Evolutionary conservation across 1,139 yeast species (phyloP).

Genomic region (Yamadazyma diddensiae): DNA sequence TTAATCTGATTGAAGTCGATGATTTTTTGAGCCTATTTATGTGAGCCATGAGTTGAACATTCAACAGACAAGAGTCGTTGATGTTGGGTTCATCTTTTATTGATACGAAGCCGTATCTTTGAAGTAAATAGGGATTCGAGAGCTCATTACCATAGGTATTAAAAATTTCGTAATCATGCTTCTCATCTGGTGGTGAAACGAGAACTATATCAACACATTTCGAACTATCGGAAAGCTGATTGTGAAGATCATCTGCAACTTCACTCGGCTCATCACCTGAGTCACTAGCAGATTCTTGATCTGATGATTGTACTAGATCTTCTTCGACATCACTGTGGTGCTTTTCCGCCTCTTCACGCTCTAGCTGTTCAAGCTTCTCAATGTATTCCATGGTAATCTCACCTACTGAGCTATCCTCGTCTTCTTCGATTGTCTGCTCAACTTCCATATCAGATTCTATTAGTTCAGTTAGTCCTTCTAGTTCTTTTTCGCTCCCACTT

Average conservation of each 20-base stretch:
- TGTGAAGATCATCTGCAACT: conserved; percentile 16
- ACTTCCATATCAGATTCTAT: conserved; percentile 10
- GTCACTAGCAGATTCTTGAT: no score
- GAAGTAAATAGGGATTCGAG: conserved; percentile 61
- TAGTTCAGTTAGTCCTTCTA: conserved; percentile 1
- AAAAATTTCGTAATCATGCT: conserved; percentile 55
- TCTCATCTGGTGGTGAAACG: conserved; percentile 35
- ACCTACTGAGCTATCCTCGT: conserved; percentile 5
- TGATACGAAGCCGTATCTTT: conserved; percentile 70
- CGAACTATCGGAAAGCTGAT: conserved; percentile 32
- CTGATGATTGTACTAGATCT: no score
- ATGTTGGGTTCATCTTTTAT: conserved; percentile 38
- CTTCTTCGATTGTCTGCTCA: conserved; percentile 11
- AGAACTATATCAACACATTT: conserved; percentile 59
- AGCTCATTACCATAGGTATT: conserved; percentile 74
- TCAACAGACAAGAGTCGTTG: conserved; percentile 57
- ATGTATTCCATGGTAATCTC: conserved; percentile 40
- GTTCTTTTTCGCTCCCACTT: conserved; percentile 22
- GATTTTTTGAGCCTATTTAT: conserved; percentile 29
- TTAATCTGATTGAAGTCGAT: conserved; percentile 21
- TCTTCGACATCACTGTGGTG: not conserved
- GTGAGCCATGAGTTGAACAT: conserved; percentile 47
- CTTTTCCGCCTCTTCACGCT: conserved; percentile 9
- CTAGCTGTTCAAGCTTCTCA: conserved; percentile 26
- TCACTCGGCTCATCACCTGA: not conserved